phyloP scores from a whole-genome alignment of 257 asterid species.

The Linderniella brevidens region DNA sequence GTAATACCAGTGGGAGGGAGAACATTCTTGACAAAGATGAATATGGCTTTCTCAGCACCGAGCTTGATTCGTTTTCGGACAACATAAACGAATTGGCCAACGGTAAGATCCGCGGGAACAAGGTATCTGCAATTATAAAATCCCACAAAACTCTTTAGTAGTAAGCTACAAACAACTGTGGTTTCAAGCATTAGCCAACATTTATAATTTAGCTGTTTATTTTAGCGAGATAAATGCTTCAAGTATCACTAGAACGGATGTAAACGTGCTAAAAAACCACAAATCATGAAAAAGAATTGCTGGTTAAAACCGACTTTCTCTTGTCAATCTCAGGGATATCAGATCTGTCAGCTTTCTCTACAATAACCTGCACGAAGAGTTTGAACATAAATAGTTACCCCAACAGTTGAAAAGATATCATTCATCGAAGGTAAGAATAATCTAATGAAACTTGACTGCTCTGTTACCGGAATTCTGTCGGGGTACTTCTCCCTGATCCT shows the following conservation, averaged over 20 bases:
- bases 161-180: neutral
- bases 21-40: slow-evolving; percentile 83
- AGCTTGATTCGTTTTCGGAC: slow-evolving; percentile 98
- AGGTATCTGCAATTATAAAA: slow-evolving; percentile 42
- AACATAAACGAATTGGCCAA: slow-evolving; percentile 93
- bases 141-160: neutral
- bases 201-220: too few relatives aligned
- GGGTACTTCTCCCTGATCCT: slow-evolving; percentile 7
- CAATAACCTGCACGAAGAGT: slow-evolving; percentile 1
- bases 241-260: too few relatives aligned
- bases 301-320: slow-evolving; percentile 21
- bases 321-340: slow-evolving; percentile 13
- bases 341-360: slow-evolving; percentile 7
- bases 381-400: neutral
- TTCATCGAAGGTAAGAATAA: neutral
- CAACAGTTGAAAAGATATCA: neutral
- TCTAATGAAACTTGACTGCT: neutral
- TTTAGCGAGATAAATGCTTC: too few relatives aligned
- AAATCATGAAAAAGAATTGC: neutral
- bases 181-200: too few relatives aligned
- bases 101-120: slow-evolving; percentile 96
- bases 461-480: slow-evolving; percentile 7
- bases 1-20: slow-evolving; percentile 93
- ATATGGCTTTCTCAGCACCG: slow-evolving; percentile 94
- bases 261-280: too few relatives aligned